phyloP scores from a whole-genome alignment of 805 yeast genomes.

The Sugiyamaella lignohabitans region DNA sequence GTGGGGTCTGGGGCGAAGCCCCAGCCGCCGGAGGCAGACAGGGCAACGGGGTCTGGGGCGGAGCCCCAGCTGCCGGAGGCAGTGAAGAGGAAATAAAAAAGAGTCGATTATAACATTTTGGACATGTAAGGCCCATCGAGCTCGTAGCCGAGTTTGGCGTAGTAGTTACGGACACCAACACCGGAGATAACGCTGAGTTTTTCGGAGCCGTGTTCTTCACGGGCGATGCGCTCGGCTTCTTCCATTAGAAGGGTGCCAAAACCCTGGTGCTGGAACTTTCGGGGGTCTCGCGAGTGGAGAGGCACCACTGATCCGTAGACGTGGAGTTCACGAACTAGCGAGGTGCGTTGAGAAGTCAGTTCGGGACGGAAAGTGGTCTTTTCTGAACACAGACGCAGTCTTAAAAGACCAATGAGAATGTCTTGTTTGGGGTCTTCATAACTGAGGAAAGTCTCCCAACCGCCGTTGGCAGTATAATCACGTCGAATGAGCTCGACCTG shows the following conservation, averaged over 20 bases:
- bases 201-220: conserved; percentile 87
- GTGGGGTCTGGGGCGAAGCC: too few species aligned
- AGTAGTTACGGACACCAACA: conserved; percentile 95
- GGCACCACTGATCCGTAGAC: conserved; percentile 98
- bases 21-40: too few species aligned
- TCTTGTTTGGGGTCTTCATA: conserved; percentile 98
- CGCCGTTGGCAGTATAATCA: conserved; percentile 95
- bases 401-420: conserved; percentile 81
- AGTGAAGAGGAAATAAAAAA: neutral
- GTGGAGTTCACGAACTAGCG: conserved; percentile 93
- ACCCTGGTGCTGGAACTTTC: conserved; percentile 98
- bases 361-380: conserved; percentile 89
- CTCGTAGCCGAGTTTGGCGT: conserved; percentile 82
- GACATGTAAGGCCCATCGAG: conserved; percentile 98
- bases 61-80: neutral
- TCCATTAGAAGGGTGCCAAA: conserved; percentile 97
- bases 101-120: conserved; percentile 33
- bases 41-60: neutral
- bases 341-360: conserved; percentile 73
- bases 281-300: conserved; percentile 89
- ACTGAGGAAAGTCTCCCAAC: conserved; percentile 95
- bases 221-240: conserved; percentile 93
- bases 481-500: conserved; percentile 93
- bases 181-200: conserved; percentile 95
- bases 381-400: conserved; percentile 83